phyloP scores from a whole-genome alignment of 306 rosid species.

The Prunus persica region Prunus_persica_NCBIv2 NC_034013.1:17917001-17917500 shows the following conservation, averaged over 20 bases:
- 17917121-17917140: slow-evolving; percentile 59
- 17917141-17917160: slow-evolving; percentile 76
- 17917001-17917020: background rate
- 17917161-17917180: slow-evolving; percentile 62
- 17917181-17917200: slow-evolving; percentile 63
- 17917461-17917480: background rate
- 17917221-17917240: slow-evolving; percentile 48
- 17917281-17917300: slow-evolving; percentile 45
- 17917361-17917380: slow-evolving; percentile 48
- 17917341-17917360: slow-evolving; percentile 53
- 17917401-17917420: background rate
- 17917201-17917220: slow-evolving; percentile 68
- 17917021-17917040: background rate
- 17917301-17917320: slow-evolving; percentile 46
- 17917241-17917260: slow-evolving; percentile 43
- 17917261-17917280: slow-evolving; percentile 36
- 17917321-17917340: slow-evolving; percentile 41
- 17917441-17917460: background rate
- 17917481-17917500: background rate
- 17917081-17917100: slow-evolving; percentile 73
- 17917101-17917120: slow-evolving; percentile 66
- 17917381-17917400: background rate
- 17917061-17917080: slow-evolving; percentile 40
- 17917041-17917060: background rate
- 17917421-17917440: background rate